Base-by-base conservation (phyloP, 345 rosid genomes). In the Lagerstroemia speciosa region DNA sequence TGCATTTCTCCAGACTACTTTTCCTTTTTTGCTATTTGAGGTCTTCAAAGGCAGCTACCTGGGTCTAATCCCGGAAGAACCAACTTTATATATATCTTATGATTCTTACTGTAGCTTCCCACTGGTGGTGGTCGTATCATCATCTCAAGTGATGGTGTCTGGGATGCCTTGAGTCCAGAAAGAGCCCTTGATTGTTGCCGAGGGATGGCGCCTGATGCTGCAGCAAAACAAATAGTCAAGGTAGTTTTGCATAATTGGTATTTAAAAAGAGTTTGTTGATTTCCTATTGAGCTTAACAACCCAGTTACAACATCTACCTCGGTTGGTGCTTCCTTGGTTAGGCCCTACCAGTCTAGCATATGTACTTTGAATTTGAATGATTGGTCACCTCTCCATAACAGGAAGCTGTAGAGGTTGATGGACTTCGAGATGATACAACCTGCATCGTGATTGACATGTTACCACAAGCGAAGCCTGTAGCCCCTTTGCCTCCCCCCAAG, bases 361-460 rank as follows among this genome's bases (percentile, higher is more conserved):
- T n/a, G n/a, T 41, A 41, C 2, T 41, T 41, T 65, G 0, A 24
- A 40, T 65, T 6, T 10, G 50, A 38, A 65, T 38, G 8, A 33
- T 3, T 32, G 22, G 31, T 38, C 32, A 38, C 8, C 20, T 69
- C 80, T 69, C 45, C 67, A 77, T 58, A 67, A 69, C 84, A 95
- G 99, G 99, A 90, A 86, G 90, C 99, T 67, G 78, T 95, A 62
- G 85, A 83, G 57, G 65, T 72, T 45, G 88, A 90, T 78, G 99
- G 99, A 73, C 91, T 95, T 73, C 78, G 98, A 68, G 99, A 95
- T 86, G 99, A 95, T 78, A 95, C 99, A 60, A 92, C 99, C 67
- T 95, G 97, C 79, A 95, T 95, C 69, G 99, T 95, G 71, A 74
- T 95, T 75, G 99, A 95, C 72, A 85, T 95, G 77, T 75, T 89